Base-by-base conservation (phyloP, 2,329 filamentous ascomycete species). In the Pseudogymnoascus sp. region DNA sequence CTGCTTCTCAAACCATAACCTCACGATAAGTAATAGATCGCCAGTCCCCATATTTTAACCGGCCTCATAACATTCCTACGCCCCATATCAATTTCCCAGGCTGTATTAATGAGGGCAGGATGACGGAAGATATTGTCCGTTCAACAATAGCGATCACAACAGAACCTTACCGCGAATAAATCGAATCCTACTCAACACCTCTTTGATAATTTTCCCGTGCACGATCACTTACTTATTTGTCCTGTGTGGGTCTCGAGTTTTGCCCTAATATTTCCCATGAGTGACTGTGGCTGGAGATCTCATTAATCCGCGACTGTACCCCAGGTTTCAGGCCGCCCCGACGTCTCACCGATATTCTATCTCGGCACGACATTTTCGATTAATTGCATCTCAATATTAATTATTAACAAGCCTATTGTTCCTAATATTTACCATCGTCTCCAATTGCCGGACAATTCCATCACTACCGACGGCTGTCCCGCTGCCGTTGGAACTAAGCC, bases 131-230 rank as follows among this genome's bases (percentile, higher is more conserved):
- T 53, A 53, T 31, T 31, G 46, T 53, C 25, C 25, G 46, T 31
- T 53, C 23, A 53, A 49, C 23, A 16, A 28, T 31, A 49, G 43
- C 56, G 23, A 43, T 36, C 61, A 43, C 38, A 62, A 56, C 34
- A 56, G 38, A 42, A 59, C 34, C 40, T 3, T 62, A 34, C 23
- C 34, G 16, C 42, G 14, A 11, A 49, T 49, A 9, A 49, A 16
- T 49, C 23, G 23, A 28, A 49, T 28, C 14, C 25, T 31, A 53
- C 25, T 53, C 23, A 31, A 2, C 12, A 5, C 23, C 25, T 31
- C 23, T 53, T 53, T 53, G 23, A 12, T 53, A 53, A 31, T 31
- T 53, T 53, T 53, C 46, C 46, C 46, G 25, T 31, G 46, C 46
- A 53, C 23, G 46, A 53, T 53, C 25, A 53, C 46, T 16, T 53